Evolutionary conservation across 2,329 filamentous ascomycete genomes (phyloP).

Genomic region (Chaetomiaceae sp.): DNA sequence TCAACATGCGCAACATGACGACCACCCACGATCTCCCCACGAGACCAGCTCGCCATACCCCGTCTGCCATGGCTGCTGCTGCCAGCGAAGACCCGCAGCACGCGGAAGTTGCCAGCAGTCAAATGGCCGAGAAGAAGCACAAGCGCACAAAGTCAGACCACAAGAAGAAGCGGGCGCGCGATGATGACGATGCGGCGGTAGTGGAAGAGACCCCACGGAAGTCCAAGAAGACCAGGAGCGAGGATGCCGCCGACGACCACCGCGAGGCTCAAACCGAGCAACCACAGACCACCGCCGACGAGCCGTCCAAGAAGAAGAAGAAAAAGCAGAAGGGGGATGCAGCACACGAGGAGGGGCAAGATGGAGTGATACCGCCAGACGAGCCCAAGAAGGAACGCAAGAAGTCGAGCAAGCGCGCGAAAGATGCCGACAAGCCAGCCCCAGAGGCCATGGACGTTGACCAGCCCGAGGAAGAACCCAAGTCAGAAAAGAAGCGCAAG

Average conservation of each 20-base stretch:
- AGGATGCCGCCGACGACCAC: slow-evolving; percentile 1
- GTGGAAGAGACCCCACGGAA: slow-evolving; percentile 45
- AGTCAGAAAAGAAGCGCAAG: slow-evolving; percentile 27
- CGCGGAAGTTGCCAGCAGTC: slow-evolving; percentile 9
- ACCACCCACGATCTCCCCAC: slow-evolving; percentile 4
- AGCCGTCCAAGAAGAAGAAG: slow-evolving; percentile 21
- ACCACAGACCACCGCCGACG: neutral
- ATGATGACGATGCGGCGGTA: slow-evolving; percentile 38
- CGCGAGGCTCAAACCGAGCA: neutral
- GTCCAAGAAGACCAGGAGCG: slow-evolving; percentile 39
- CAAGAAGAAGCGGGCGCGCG: slow-evolving; percentile 42
- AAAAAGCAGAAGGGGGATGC: slow-evolving; percentile 20
- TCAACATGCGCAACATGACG: neutral
- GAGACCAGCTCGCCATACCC: neutral
- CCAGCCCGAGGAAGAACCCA: slow-evolving; percentile 9
- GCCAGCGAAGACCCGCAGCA: slow-evolving; percentile 10
- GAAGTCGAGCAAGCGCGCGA: slow-evolving; percentile 34
- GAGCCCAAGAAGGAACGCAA: slow-evolving; percentile 38
- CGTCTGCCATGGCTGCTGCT: slow-evolving; percentile 22
- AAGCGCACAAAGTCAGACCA: slow-evolving; percentile 25
- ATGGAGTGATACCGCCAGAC: slow-evolving; percentile 20
- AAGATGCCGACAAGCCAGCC: slow-evolving; percentile 7
- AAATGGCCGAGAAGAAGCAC: slow-evolving; percentile 38
- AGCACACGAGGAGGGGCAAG: slow-evolving; percentile 8
- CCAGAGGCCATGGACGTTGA: slow-evolving; percentile 21